phyloP scores from a whole-genome alignment of 106 monocot species.

The Agapanthus africanus region DNA sequence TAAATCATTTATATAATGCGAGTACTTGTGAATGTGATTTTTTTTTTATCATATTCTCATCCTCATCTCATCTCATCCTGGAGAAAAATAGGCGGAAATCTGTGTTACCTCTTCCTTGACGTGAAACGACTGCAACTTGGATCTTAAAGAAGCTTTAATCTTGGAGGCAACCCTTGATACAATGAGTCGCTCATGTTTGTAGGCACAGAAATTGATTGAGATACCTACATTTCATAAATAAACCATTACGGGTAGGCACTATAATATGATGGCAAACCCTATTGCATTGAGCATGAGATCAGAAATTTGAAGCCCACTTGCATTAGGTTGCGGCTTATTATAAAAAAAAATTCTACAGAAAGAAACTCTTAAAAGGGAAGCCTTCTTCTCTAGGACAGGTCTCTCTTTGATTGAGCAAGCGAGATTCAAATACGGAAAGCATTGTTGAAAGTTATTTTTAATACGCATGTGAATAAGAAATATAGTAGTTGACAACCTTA shows the following conservation, averaged over 20 bases:
- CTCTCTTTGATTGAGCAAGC: neutral
- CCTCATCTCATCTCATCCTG: too few relatives aligned
- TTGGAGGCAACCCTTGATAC: slow-evolving; percentile 60
- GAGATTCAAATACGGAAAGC: neutral
- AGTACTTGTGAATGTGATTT: neutral
- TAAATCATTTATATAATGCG: neutral
- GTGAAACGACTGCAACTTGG: slow-evolving; percentile 41
- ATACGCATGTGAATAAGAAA: neutral
- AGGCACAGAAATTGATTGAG: slow-evolving; percentile 53
- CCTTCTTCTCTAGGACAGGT: neutral
- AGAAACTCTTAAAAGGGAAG: too few relatives aligned
- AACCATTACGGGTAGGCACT: too few relatives aligned
- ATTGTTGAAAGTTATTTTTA: too few relatives aligned
- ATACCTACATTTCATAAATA: slow-evolving; percentile 36
- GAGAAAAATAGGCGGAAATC: neutral
- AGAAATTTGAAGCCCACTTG: too few relatives aligned
- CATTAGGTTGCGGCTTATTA: too few relatives aligned
- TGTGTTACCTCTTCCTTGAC: slow-evolving; percentile 43
- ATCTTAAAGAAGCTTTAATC: slow-evolving; percentile 42
- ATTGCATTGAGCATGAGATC: too few relatives aligned
- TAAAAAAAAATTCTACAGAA: too few relatives aligned
- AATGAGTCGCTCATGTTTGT: slow-evolving; percentile 48
- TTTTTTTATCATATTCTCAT: too few relatives aligned
- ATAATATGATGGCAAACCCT: too few relatives aligned
- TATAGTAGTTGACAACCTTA: neutral